phyloP scores from a whole-genome alignment of 2,329 filamentous ascomycete genomes.

The Mycosphaerella sp. region DNA sequence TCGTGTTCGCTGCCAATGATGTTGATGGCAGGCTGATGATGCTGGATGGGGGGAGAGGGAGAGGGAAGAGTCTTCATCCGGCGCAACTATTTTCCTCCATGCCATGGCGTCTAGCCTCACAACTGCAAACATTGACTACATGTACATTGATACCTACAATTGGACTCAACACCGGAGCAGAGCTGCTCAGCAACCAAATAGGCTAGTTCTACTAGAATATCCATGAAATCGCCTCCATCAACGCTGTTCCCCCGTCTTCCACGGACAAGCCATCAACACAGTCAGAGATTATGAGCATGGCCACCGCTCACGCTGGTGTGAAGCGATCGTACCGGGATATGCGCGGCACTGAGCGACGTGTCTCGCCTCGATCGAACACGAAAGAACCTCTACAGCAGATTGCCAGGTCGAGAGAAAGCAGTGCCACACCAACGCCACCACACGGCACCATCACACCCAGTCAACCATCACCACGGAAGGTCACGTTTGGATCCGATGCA shows the following conservation, averaged over 20 bases:
- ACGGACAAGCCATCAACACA: background rate
- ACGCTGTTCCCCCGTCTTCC: too few relatives aligned
- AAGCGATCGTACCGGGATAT: constrained; percentile 30
- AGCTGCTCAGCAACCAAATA: background rate
- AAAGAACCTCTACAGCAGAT: constrained; percentile 16
- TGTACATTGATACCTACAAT: background rate
- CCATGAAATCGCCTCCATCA: too few relatives aligned
- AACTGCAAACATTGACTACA: background rate
- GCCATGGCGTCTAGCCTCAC: background rate
- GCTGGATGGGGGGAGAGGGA: too few relatives aligned
- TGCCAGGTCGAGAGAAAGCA: constrained; percentile 17
- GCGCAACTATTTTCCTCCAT: background rate
- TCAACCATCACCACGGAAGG: constrained; percentile 17
- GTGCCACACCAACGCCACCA: constrained; percentile 19
- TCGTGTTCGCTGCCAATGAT: background rate
- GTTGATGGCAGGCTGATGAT: background rate
- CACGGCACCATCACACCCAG: constrained; percentile 6
- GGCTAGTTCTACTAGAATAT: too few relatives aligned
- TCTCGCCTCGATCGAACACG: constrained; percentile 10
- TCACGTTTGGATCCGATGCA: constrained; percentile 52
- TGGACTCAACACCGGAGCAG: background rate
- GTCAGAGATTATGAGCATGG: constrained; percentile 17
- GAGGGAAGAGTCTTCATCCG: background rate
- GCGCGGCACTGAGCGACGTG: constrained; percentile 16
- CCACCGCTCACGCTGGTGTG: constrained; percentile 27